Base-by-base conservation (phyloP, 345 rosid species). In the Ailanthus altissimus region DNA sequence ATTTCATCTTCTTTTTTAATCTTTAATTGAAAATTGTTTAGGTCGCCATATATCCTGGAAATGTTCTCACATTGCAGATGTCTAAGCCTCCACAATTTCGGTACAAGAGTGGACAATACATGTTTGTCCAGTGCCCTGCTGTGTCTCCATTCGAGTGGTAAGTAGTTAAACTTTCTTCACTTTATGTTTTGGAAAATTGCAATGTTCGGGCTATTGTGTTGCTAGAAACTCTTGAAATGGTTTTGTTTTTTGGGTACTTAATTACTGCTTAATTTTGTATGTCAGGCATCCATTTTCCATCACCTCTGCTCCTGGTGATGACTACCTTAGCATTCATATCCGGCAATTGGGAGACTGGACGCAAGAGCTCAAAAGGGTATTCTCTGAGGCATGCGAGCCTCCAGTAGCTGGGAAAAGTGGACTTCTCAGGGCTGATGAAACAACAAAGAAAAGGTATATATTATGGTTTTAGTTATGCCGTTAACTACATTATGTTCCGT, bases 201-300 rank as follows among this genome's bases (percentile, higher is more conserved):
- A n/a, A 51, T 12, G 65, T 66, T 15, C 18, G 13, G 20, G 16
- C 50, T 43, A 25, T 53, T 23, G 8, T 16, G 13, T 62, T 64
- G 16, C 60, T 69, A 8, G 56, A 59, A 43, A 45, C 21, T 28
- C 40, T 45, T 16, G 26, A 45, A 8, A 13, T 11, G 7, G 46
- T 61, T 20, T 23, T 42, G 54, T 20, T 43, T n/a, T 2, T 25
- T 40, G 21, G 32, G n/a, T n/a, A n/a, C n/a, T n/a, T 42, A 18
- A 43, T 73, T 16, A 43, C 18, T 20, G 42, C 42, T 47, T 47
- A 26, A 28, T 46, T 71, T n/a, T 72, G 32, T 11, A 49, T 65
- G 36, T n/a, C 89, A 96, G 99, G 99, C 99, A 96, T 84, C 99
- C 99, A 8, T 96, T 96, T 87, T 96, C 99, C 2, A 96, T 96